Percentiles rank a stretch among this genome's conserved stretches.
phyloP scores from a whole-genome alignment of 306 rosid species.

The Corylus americana region DNA sequence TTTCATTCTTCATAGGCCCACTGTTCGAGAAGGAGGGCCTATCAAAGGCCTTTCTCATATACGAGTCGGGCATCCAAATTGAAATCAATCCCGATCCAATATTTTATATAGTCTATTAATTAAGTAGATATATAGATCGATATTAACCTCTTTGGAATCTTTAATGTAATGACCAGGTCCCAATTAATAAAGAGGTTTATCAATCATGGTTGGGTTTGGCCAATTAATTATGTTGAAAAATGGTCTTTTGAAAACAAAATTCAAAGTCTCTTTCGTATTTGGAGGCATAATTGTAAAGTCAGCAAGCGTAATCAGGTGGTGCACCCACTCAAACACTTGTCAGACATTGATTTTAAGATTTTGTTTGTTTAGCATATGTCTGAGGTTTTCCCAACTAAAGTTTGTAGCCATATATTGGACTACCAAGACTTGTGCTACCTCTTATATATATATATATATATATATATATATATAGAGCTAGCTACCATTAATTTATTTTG shows the following conservation, averaged over 20 bases:
- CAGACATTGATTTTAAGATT: neutral
- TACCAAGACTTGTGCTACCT: neutral
- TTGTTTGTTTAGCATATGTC: neutral
- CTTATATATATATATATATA: too few relatives aligned
- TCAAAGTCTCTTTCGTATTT: neutral
- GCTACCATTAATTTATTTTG: neutral
- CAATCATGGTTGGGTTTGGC: neutral
- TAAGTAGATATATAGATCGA: too few relatives aligned
- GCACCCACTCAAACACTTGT: neutral
- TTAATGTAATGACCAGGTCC: too few relatives aligned
- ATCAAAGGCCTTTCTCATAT: too few relatives aligned
- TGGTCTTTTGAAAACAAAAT: neutral
- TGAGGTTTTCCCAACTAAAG: neutral
- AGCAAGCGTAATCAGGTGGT: neutral
- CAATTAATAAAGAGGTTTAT: too few relatives aligned
- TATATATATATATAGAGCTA: too few relatives aligned
- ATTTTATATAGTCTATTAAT: too few relatives aligned
- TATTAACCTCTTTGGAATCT: too few relatives aligned
- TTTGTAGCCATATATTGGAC: conserved; percentile 1
- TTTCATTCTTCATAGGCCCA: too few relatives aligned
- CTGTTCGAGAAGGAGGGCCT: too few relatives aligned
- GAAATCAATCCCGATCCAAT: too few relatives aligned
- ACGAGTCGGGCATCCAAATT: too few relatives aligned
- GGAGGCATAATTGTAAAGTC: neutral
- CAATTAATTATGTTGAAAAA: neutral